A percentile compares a stretch with the other conserved stretches of the same genome.
These are phyloP conservation scores for Cyclostephanos tholiformis DNA, from an alignment of 108 stramenopile species.

Conservation along the genomic window DNA sequence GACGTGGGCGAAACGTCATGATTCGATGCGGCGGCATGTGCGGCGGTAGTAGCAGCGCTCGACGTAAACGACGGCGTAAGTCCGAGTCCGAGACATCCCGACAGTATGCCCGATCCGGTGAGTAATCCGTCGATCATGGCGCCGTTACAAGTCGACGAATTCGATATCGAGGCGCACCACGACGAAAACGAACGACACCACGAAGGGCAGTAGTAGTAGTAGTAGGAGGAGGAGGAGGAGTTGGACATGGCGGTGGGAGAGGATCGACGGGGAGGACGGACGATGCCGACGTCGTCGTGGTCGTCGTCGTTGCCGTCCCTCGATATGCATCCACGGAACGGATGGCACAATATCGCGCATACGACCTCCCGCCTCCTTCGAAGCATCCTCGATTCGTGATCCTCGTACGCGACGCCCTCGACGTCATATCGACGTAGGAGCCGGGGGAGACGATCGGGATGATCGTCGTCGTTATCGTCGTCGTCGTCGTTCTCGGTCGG, in stretches of 20 bases:
- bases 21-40: too few species aligned
- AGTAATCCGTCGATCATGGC: constrained; percentile 68
- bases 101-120: constrained; percentile 69
- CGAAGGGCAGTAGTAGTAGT: too few species aligned
- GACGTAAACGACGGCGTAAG: constrained; percentile 34
- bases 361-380: constrained; percentile 15
- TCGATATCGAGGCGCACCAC: neutral
- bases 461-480: too few species aligned
- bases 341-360: constrained; percentile 32
- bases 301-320: too few species aligned
- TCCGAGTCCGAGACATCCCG: constrained; percentile 65
- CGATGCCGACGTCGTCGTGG: too few species aligned
- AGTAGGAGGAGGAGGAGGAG: too few species aligned
- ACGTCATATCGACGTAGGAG: too few species aligned
- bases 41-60: neutral
- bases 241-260: too few species aligned
- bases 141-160: constrained; percentile 63
- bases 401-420: neutral
- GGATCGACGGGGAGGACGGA: neutral
- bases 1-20: too few species aligned
- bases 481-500: too few species aligned
- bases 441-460: too few species aligned
- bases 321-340: constrained; percentile 8
- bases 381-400: constrained; percentile 5
- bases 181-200: neutral